Base-by-base conservation (phyloP, 208 protist species). In the Trypanosomatidae sp. region DNA sequence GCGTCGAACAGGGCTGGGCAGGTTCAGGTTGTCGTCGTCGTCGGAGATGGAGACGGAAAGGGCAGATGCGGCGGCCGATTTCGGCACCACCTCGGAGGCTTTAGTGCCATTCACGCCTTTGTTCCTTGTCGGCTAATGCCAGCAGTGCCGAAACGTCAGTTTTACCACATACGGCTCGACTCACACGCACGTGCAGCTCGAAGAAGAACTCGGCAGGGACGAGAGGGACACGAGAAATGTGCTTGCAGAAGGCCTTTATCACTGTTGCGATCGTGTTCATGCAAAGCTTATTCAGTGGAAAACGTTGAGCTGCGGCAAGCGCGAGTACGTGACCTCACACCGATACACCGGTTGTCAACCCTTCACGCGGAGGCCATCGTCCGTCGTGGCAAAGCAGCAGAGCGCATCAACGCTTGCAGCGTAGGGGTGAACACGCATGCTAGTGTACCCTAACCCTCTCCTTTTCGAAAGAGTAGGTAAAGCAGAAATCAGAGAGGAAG, bases 301-400 rank as follows among this genome's bases (percentile, higher is more conserved):
- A 7, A 66, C 66, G 12, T 52, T 30, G n/a, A 89, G 68, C 15
- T 30, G 8, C 8, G 86, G 81, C 17, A 71, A 66, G 52, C 87
- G 59, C 6, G 77, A 85, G 60, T 87, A 88, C 12, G 86, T 91
- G 3, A 74, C 80, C 60, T 88, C 86, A 71, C 81, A 85, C 1
- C 83, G 75, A 68, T 83, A 87, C 10, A 64, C 68, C 3, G 62
- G 56, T 15, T 66, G 56, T 6, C 68, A 67, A 12, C 83, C 86
- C 15, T 60, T 39, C 10, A 89, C 83, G 0, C 74, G 80, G 22
- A 84, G 30, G 3, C 66, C 55, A 8, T 66, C 22, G 39, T 66
- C 47, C 3, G 8, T 59, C 33, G 78, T 71, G 15, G 77, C 8
- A 12, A 65, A 62, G 9, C 67, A 44, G 52, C 74, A 85, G 5